Evolutionary conservation across 352 stramenopile species (phyloP).

Genomic region (Phytophthora ramorum): DNA sequence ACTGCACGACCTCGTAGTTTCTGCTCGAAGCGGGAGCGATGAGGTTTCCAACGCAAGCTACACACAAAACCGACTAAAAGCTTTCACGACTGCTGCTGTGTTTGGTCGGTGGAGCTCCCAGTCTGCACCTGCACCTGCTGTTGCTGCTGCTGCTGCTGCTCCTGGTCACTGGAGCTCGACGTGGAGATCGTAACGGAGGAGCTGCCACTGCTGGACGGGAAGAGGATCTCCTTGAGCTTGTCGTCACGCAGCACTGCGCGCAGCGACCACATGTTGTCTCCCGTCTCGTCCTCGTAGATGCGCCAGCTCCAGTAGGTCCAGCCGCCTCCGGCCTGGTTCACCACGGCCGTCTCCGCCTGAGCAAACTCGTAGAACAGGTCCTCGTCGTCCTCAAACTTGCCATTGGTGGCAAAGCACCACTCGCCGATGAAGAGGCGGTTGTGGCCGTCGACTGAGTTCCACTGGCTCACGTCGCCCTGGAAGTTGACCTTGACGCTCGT

Average conservation of each 20-base stretch:
- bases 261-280: constrained; percentile 72
- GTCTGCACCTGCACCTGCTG: constrained; percentile 5
- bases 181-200: constrained; percentile 6
- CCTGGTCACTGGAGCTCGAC: constrained; percentile 14
- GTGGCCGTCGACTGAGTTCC: constrained; percentile 43
- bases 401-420: constrained; percentile 66
- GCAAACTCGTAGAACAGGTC: constrained; percentile 60
- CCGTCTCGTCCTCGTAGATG: constrained; percentile 66
- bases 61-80: neutral
- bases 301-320: constrained; percentile 83
- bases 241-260: constrained; percentile 61
- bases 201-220: constrained; percentile 28
- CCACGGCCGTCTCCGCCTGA: constrained; percentile 51
- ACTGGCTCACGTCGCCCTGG: constrained; percentile 44
- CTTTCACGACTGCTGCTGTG: constrained; percentile 22
- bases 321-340: constrained; percentile 61
- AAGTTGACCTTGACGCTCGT: constrained; percentile 54
- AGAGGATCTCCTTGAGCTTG: constrained; percentile 39
- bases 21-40: too few species aligned
- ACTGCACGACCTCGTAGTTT: neutral
- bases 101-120: constrained; percentile 17
- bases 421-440: constrained; percentile 69
- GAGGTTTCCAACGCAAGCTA: too few species aligned
- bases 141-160: constrained; percentile 13
- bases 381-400: constrained; percentile 59